Evolutionary conservation across 2,329 filamentous ascomycete species (phyloP).

Genomic region (Ophiocordyceps robertsii): DNA sequence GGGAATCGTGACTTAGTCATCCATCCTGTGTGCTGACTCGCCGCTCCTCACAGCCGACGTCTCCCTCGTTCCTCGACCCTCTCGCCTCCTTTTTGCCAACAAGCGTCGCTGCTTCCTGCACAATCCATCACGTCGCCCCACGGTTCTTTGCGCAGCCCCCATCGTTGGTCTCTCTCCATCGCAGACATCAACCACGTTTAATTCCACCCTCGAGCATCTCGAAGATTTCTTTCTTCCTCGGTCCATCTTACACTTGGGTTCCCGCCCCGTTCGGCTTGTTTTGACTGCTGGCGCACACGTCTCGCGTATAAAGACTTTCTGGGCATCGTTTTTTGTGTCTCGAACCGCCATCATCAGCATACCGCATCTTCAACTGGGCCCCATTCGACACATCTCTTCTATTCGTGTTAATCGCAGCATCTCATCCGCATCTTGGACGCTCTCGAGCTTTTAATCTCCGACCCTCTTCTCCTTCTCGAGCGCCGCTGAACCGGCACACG

Average conservation of each 20-base stretch:
- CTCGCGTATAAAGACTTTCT: neutral
- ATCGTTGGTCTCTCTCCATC: no score
- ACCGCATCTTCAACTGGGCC: conserved; percentile 1
- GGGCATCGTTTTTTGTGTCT: neutral
- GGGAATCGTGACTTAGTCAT: no score
- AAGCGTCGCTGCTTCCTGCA: no score
- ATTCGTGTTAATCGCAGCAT: conserved; percentile 2
- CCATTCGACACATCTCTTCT: conserved; percentile 3
- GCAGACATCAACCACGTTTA: neutral
- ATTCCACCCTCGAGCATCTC: neutral
- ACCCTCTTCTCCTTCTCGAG: neutral
- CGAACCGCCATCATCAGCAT: neutral
- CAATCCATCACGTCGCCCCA: no score
- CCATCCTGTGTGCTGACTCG: no score
- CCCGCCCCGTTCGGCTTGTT: neutral
- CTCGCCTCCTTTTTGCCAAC: neutral
- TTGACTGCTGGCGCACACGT: neutral
- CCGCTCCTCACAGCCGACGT: no score
- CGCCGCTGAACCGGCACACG: no score
- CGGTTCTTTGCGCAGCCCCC: no score
- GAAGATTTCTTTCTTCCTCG: neutral
- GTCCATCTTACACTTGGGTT: neutral
- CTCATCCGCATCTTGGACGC: neutral
- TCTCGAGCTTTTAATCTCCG: neutral
- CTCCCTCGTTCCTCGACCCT: conserved; percentile 1